phyloP scores from a whole-genome alignment of 176 grass and related monocot species.

The Eremochloa ophiuroides region DNA sequence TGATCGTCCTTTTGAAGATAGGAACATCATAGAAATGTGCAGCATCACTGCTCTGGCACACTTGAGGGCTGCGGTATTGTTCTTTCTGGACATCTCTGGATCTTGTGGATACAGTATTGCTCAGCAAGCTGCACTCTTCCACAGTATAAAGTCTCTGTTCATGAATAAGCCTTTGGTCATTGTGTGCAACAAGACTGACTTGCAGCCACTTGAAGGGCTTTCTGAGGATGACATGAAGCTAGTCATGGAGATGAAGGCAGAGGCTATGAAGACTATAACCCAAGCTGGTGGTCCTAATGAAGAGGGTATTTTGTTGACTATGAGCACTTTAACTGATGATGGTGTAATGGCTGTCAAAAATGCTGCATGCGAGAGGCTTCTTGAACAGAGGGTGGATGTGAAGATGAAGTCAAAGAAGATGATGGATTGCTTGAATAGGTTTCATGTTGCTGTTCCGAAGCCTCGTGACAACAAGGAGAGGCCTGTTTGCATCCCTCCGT shows the following conservation, averaged over 20 bases:
- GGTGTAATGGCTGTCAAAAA: conserved; percentile 69
- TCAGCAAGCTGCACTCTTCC: conserved; percentile 76
- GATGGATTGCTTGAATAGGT: conserved; percentile 55
- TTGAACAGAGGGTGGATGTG: conserved; percentile 55
- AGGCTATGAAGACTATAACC: conserved; percentile 55
- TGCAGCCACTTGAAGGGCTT: conserved; percentile 64
- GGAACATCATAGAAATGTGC: conserved; percentile 61
- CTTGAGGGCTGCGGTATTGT: conserved; percentile 54
- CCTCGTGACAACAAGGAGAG: conserved; percentile 72
- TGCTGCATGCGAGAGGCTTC: conserved; percentile 59
- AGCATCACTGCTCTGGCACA: conserved; percentile 56
- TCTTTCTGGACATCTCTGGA: conserved; percentile 72
- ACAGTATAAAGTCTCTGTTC: conserved; percentile 81
- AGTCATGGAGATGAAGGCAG: conserved; percentile 56
- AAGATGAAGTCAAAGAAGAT: conserved; percentile 73
- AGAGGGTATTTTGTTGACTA: conserved; percentile 65
- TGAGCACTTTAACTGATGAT: conserved; percentile 81
- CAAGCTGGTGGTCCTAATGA: conserved; percentile 53
- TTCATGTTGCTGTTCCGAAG: conserved; percentile 83
- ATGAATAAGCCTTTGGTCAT: conserved; percentile 75
- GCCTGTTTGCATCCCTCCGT: conserved; percentile 38
- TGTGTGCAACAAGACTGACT: conserved; percentile 79
- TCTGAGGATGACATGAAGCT: conserved; percentile 69
- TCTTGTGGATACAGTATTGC: conserved; percentile 75
- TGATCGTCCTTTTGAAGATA: conserved; percentile 60